These are phyloP conservation scores for Ascoidea asiatica DNA, from an alignment of 805 yeast genomes.

Conservation along the genomic window DNA sequence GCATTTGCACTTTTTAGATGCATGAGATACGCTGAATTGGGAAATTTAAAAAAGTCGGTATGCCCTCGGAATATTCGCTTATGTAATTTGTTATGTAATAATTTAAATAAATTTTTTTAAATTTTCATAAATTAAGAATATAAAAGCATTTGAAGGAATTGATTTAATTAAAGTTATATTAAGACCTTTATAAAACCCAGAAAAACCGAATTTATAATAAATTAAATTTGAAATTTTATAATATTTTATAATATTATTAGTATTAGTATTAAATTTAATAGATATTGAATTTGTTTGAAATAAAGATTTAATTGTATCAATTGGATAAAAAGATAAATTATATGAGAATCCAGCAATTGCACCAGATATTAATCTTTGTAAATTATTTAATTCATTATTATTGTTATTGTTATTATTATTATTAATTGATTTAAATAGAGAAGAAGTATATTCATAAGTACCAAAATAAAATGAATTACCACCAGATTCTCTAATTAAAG, in stretches of 20 bases:
- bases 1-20: too few species aligned
- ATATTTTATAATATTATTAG: constrained; percentile 18
- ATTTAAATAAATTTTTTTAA: too few species aligned
- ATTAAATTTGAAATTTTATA: constrained; percentile 25
- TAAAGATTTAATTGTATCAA: constrained; percentile 79
- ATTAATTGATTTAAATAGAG: constrained; percentile 22
- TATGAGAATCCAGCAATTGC: constrained; percentile 79
- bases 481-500: constrained; percentile 69
- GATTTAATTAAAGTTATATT: constrained; percentile 74
- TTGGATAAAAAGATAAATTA: constrained; percentile 72
- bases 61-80: too few species aligned
- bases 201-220: constrained; percentile 41
- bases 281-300: constrained; percentile 50
- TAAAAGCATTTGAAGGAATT: constrained; percentile 80
- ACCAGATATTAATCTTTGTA: constrained; percentile 61
- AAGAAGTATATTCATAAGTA: constrained; percentile 50
- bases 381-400: constrained; percentile 16
- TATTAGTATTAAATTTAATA: constrained; percentile 18
- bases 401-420: constrained; percentile 13
- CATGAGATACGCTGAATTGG: too few species aligned
- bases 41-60: too few species aligned
- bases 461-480: constrained; percentile 96
- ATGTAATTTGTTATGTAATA: too few species aligned
- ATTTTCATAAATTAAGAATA: constrained; percentile 68
- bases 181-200: constrained; percentile 71